A percentile compares a stretch with the other conserved stretches of the same genome.
phyloP scores from a whole-genome alignment of 768 basidiomycete genomes.

The Gloeopeniophorella convolvens region DNA sequence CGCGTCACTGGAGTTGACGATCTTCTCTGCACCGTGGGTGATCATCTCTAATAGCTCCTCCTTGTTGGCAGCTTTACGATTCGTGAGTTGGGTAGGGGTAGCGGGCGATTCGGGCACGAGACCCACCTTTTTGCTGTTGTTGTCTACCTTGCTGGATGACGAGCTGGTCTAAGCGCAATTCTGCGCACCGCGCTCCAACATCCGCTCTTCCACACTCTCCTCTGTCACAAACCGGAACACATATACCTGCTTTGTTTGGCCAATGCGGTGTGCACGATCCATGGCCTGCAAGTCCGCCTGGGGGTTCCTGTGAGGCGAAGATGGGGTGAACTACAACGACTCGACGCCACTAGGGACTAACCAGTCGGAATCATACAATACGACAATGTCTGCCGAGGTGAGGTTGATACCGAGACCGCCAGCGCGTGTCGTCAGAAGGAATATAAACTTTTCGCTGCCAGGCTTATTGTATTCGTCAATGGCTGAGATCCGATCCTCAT shows the following conservation, averaged over 20 bases:
- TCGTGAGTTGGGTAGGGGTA: background rate
- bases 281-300: slow-evolving; percentile 98
- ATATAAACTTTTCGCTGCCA: slow-evolving; percentile 91
- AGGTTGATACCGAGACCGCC: slow-evolving; percentile 97
- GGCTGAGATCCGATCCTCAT: slow-evolving; percentile 90
- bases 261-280: slow-evolving; percentile 96
- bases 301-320: slow-evolving; percentile 66
- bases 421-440: slow-evolving; percentile 92
- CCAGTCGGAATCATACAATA: slow-evolving; percentile 97
- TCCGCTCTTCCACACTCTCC: slow-evolving; percentile 92
- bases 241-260: slow-evolving; percentile 96
- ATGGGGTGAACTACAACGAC: background rate
- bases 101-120: background rate
- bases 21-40: slow-evolving; percentile 93
- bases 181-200: slow-evolving; percentile 92
- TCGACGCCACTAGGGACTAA: no score
- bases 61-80: slow-evolving; percentile 72
- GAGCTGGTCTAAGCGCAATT: slow-evolving; percentile 92
- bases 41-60: slow-evolving; percentile 99
- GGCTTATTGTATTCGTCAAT: slow-evolving; percentile 99
- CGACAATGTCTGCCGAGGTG: slow-evolving; percentile 90
- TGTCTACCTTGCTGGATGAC: slow-evolving; percentile 95
- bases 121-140: slow-evolving; percentile 68
- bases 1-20: slow-evolving; percentile 78
- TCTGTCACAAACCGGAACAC: slow-evolving; percentile 97